Percentiles rank a stretch among this genome's conserved stretches.
These are phyloP conservation scores for Phaeolepiota aurea DNA, from an alignment of 768 basidiomycete species.

Conservation along the genomic window DNA sequence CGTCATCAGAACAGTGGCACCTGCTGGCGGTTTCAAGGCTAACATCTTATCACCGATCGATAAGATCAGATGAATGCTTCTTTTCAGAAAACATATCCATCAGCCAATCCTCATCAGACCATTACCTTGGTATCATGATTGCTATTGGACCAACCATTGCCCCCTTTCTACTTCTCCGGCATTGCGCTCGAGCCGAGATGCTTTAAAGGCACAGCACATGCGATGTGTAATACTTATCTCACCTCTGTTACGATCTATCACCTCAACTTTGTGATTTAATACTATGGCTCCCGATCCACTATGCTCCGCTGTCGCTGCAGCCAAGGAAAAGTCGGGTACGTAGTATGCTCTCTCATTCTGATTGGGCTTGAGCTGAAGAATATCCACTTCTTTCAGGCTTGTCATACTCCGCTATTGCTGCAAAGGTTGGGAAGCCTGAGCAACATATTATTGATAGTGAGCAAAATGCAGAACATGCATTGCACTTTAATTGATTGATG, in stretches of 20 bases:
- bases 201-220: not conserved
- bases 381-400: conserved; percentile 26
- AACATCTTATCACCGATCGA: not conserved
- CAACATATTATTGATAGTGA: conserved; percentile 51
- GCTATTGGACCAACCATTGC: not conserved
- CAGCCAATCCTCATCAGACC: not conserved
- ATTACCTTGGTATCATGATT: not conserved
- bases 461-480: too few relatives aligned
- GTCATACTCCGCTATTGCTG: conserved; percentile 41
- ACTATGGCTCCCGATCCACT: conserved; percentile 43
- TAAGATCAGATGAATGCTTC: not conserved
- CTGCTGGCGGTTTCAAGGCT: too few relatives aligned
- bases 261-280: not conserved
- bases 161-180: not conserved
- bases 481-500: too few relatives aligned
- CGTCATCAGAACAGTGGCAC: too few relatives aligned
- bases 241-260: not conserved
- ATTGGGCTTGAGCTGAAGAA: not conserved
- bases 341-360: not conserved
- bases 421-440: conserved; percentile 28
- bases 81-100: not conserved
- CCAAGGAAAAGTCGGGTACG: conserved; percentile 42
- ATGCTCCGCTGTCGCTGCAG: conserved; percentile 51
- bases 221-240: not conserved
- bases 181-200: not conserved